Percentiles rank a stretch among this genome's conserved stretches.
Conservation (phyloP, 192 early-diverging fungal species). For the Coemansia sp. region DNA sequence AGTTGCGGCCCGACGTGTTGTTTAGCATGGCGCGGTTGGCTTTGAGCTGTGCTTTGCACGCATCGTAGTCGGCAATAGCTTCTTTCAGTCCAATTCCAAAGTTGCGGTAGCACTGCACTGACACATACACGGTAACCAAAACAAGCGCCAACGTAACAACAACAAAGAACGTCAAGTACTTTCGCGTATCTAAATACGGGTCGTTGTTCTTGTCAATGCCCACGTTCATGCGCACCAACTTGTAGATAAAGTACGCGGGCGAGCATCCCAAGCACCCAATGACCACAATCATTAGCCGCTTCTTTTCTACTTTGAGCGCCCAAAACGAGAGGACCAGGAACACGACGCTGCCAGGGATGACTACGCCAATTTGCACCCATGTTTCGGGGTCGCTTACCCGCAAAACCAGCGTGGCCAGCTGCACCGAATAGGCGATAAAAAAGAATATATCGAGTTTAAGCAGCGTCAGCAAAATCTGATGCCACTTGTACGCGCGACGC, state of each 20-base stretch:
- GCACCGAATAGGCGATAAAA: constrained; percentile 74
- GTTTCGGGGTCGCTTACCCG: constrained; percentile 55
- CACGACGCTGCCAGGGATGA: constrained; percentile 55
- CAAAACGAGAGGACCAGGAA: constrained; percentile 53
- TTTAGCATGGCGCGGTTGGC: constrained; percentile 26
- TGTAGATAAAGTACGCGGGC: constrained; percentile 56
- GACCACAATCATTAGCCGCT: constrained; percentile 48
- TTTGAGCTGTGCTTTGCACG: constrained; percentile 65
- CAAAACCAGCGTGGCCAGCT: constrained; percentile 65
- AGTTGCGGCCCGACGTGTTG: constrained; percentile 2
- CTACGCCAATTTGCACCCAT: constrained; percentile 56
- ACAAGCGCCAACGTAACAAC: constrained; percentile 51
- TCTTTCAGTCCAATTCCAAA: constrained; percentile 54
- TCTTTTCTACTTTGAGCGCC: constrained; percentile 53
- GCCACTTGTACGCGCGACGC: constrained; percentile 71
- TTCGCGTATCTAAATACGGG: constrained; percentile 52
- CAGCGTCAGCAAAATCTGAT: constrained; percentile 77
- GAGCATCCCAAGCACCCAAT: constrained; percentile 47
- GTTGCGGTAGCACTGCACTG: constrained; percentile 52
- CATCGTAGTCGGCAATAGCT: constrained; percentile 51
- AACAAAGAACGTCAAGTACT: constrained; percentile 55
- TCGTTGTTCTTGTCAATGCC: constrained; percentile 47
- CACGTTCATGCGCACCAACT: constrained; percentile 55
- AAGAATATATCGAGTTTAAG: constrained; percentile 82
- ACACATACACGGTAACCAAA: constrained; percentile 51